phyloP scores from a whole-genome alignment of 345 rosid species.

The Raphanus sativus region DNA sequence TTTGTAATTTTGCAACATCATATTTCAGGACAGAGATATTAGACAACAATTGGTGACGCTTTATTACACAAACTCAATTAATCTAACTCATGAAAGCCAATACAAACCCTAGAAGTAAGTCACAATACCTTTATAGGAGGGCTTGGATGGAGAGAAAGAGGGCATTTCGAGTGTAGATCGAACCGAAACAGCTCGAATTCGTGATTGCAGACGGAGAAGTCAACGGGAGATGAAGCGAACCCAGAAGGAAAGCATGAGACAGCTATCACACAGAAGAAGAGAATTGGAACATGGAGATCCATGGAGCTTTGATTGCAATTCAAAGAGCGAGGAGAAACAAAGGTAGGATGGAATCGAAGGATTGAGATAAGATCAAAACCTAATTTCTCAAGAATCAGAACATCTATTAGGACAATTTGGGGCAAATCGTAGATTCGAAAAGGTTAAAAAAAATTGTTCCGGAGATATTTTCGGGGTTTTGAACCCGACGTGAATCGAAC shows the following conservation, averaged over 20 bases:
- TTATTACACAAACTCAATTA: neutral
- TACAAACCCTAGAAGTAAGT: neutral
- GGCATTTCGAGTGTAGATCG: conserved; percentile 57
- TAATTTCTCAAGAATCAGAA: conserved; percentile 14
- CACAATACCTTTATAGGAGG: conserved; percentile 56
- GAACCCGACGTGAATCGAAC: conserved; percentile 93
- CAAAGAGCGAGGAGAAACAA: neutral
- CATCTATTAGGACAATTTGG: conserved; percentile 2
- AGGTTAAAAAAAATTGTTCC: neutral
- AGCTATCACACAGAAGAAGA: conserved; percentile 37
- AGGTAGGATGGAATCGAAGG: neutral
- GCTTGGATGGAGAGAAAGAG: conserved; percentile 55
- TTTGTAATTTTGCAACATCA: neutral
- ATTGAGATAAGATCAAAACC: neutral
- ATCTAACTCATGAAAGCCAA: no score
- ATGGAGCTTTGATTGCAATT: neutral
- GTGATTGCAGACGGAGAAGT: conserved; percentile 48
- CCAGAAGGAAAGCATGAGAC: conserved; percentile 25
- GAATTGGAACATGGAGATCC: conserved; percentile 33
- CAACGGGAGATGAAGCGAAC: conserved; percentile 30
- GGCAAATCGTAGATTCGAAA: conserved; percentile 13
- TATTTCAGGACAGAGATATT: neutral
- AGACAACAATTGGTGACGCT: neutral
- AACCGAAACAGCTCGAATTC: conserved; percentile 46
- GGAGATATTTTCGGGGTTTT: conserved; percentile 15